Percentiles rank a stretch among this genome's conserved stretches.
These are phyloP conservation scores for Clonostachys solani DNA, from an alignment of 2,329 filamentous ascomycete species.

Conservation along the genomic window DNA sequence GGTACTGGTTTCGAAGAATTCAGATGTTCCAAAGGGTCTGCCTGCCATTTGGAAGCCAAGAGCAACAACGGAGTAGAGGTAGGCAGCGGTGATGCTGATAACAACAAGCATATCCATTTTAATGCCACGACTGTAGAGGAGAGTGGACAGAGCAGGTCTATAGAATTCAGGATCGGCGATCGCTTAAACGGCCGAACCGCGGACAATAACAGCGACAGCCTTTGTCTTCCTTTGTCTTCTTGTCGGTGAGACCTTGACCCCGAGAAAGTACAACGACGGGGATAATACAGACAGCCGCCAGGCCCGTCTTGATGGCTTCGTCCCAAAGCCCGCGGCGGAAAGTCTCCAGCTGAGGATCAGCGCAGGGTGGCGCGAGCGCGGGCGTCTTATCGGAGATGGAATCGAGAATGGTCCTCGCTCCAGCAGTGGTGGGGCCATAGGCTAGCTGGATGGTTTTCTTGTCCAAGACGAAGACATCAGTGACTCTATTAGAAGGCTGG, in stretches of 20 bases:
- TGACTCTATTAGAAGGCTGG: conserved; percentile 14
- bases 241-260: conserved; percentile 6
- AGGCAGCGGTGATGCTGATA: conserved; percentile 41
- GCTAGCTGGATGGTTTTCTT: conserved; percentile 21
- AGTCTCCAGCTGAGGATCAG: conserved; percentile 10
- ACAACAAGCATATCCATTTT: conserved; percentile 47
- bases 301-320: conserved; percentile 9
- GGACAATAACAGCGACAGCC: conserved; percentile 22
- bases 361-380: conserved; percentile 11
- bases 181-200: conserved; percentile 39
- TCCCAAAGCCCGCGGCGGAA: conserved; percentile 10
- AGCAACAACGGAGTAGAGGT: conserved; percentile 31
- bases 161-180: conserved; percentile 37
- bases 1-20: conserved; percentile 35
- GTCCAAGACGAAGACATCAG: conserved; percentile 13
- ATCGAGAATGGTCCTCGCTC: conserved; percentile 15
- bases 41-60: conserved; percentile 15
- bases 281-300: conserved; percentile 10
- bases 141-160: conserved; percentile 31
- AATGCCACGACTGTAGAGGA: conserved; percentile 31
- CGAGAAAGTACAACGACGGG: conserved; percentile 10
- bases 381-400: conserved; percentile 3
- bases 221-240: conserved; percentile 10
- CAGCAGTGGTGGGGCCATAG: conserved; percentile 25
- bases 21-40: conserved; percentile 4